A percentile compares a stretch with the other conserved stretches of the same genome.
phyloP scores from a whole-genome alignment of 345 rosid genomes.

The Reutealis trisperma region DNA sequence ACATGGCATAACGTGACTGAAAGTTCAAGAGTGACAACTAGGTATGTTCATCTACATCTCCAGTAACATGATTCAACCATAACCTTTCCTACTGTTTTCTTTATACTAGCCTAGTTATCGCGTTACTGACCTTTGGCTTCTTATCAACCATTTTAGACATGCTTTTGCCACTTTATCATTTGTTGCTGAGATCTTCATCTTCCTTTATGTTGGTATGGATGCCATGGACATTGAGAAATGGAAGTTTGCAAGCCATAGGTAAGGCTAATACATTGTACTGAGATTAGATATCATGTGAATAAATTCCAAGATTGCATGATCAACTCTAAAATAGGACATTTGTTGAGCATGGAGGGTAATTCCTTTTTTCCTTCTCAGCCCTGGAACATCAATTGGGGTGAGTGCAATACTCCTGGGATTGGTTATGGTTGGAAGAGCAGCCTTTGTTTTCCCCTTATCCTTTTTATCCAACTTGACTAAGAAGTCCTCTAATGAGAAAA shows the following conservation, averaged over 20 bases:
- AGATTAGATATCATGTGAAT: neutral
- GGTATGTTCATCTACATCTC: constrained; percentile 44
- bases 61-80: constrained; percentile 3
- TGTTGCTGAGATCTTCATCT: constrained; percentile 91
- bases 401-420: constrained; percentile 80
- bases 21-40: constrained; percentile 88
- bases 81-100: neutral
- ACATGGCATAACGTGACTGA: constrained; percentile 97
- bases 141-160: constrained; percentile 51
- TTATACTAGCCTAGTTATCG: constrained; percentile 2
- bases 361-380: constrained; percentile 46
- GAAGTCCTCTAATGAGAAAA: constrained; percentile 55
- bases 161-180: constrained; percentile 91
- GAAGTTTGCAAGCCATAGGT: constrained; percentile 78
- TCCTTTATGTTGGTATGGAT: constrained; percentile 98
- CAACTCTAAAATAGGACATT: constrained; percentile 2
- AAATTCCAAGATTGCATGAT: neutral
- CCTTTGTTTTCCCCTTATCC: constrained; percentile 84
- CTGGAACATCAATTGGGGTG: constrained; percentile 68
- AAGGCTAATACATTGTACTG: constrained; percentile 19
- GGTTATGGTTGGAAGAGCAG: constrained; percentile 83
- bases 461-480: constrained; percentile 84
- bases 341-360: neutral
- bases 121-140: constrained; percentile 13
- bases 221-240: constrained; percentile 95